Base-by-base conservation (phyloP, 345 rosid genomes). In the Toxicodendron radicans region DNA sequence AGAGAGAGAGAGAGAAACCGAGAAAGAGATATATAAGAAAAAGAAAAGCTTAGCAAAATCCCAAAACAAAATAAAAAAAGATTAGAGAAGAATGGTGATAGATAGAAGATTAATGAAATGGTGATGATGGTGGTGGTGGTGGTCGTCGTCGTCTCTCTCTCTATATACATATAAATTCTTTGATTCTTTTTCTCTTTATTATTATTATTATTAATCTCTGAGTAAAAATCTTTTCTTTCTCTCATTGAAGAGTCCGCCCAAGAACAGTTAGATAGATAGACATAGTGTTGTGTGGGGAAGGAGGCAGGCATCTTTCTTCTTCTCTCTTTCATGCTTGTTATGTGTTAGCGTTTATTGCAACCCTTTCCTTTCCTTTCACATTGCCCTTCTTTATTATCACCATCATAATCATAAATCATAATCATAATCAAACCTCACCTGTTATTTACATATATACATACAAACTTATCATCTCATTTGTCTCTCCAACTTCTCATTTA, bases 191-290 rank as follows among this genome's bases (percentile, higher is more conserved):
- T 46, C 17, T 73, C 20, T 45, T 38, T 20, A 27, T 2, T 27
- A 2, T 27, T 27, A 1, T 27, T 2, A 18, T 32, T 63, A 13
- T 48, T 16, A 20, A 32, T 38, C 20, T 33, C 20, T 35, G 38
- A 1, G 43, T 0, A 8, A 38, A 38, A 38, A 38, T 38, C 7
- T 8, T 57, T n/a, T 16, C 10, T 52, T 59, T 33, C n/a, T 23
- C 23, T 53, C 81, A 78, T 85, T 82, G 86, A 78, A 80, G 86
- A 78, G 81, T 82, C 84, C 81, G 83, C 86, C 88, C 75, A 72
- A 13, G 27, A 38, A 38, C 6, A 66, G 57, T 35, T 48, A 66
- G 70, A 27, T 32, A 60, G 64, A 51, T 4, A 49, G 53, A 49
- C 12, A 49, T 17, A 13, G 12, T 74, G 77, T 75, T 76, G 51